These are phyloP conservation scores for Auricularia cornea DNA, from an alignment of 768 basidiomycete genomes.

Conservation along the genomic window DNA sequence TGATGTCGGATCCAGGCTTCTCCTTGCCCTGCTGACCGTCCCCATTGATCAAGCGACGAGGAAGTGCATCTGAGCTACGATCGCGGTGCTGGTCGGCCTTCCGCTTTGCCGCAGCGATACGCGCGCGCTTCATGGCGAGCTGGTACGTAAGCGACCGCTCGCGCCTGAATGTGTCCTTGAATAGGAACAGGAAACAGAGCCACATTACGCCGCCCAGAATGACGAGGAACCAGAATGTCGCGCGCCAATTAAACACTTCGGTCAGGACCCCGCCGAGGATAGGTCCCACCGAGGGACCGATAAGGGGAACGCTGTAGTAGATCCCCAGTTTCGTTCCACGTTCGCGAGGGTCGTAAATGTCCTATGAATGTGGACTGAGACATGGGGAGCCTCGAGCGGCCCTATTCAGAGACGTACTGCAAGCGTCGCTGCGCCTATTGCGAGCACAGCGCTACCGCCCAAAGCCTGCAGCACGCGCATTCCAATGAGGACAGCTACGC, in stretches of 20 bases:
- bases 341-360: slow-evolving; percentile 67
- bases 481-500: slow-evolving; percentile 50
- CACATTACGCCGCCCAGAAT: slow-evolving; percentile 50
- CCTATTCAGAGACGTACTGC: slow-evolving; percentile 26
- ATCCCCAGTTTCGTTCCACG: slow-evolving; percentile 74
- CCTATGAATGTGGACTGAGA: slow-evolving; percentile 19
- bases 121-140: slow-evolving; percentile 39
- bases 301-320: slow-evolving; percentile 41
- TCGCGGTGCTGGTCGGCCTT: slow-evolving; percentile 12
- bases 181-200: slow-evolving; percentile 52
- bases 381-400: background rate
- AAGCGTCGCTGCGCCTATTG: slow-evolving; percentile 69
- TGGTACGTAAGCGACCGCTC: slow-evolving; percentile 81
- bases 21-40: background rate
- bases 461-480: slow-evolving; percentile 63
- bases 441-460: slow-evolving; percentile 59
- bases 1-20: background rate
- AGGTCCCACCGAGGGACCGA: slow-evolving; percentile 48
- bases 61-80: slow-evolving; percentile 12
- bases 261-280: slow-evolving; percentile 64
- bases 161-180: slow-evolving; percentile 75
- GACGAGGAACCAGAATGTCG: slow-evolving; percentile 75
- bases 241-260: slow-evolving; percentile 64
- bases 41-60: slow-evolving; percentile 11
- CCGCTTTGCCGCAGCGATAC: slow-evolving; percentile 11